Conservation (phyloP, 2,329 filamentous ascomycete species). For the Arthrocladium fulminans region DNA sequence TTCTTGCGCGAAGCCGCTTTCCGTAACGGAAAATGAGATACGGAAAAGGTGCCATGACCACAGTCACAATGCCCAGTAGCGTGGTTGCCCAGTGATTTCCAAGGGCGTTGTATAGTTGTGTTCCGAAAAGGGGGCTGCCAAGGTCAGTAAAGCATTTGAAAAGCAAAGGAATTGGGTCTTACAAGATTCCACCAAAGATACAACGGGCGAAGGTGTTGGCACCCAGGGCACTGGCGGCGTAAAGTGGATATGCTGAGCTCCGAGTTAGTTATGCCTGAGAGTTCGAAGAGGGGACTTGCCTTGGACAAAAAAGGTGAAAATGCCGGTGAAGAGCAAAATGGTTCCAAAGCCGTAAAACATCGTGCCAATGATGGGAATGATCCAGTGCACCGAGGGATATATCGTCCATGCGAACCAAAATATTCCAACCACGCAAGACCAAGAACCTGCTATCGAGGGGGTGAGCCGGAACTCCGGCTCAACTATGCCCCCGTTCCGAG, state of each 20-base stretch:
- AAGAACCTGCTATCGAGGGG: constrained; percentile 61
- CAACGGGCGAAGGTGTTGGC: constrained; percentile 75
- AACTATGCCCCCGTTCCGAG: constrained; percentile 37
- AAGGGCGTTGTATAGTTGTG: constrained; percentile 31
- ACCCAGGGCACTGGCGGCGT: constrained; percentile 58
- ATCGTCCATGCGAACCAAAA: constrained; percentile 76
- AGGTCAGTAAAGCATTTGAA: too few relatives aligned
- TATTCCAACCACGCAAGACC: constrained; percentile 69
- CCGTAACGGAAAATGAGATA: constrained; percentile 44
- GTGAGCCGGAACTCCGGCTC: constrained; percentile 85
- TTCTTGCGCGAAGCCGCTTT: constrained; percentile 36
- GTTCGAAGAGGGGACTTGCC: too few relatives aligned
- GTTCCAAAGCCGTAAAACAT: constrained; percentile 62
- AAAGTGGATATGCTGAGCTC: constrained; percentile 41
- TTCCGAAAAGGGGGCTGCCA: constrained; percentile 21
- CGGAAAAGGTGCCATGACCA: constrained; percentile 40
- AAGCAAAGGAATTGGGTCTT: too few relatives aligned
- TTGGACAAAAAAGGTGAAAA: constrained; percentile 81
- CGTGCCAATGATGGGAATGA: constrained; percentile 64
- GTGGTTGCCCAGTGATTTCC: constrained; percentile 34
- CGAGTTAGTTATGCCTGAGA: too few relatives aligned
- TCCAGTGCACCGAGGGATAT: constrained; percentile 65
- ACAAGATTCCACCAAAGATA: constrained; percentile 70
- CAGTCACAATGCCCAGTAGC: constrained; percentile 32
- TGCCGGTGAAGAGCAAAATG: constrained; percentile 69